phyloP scores from a whole-genome alignment of 2,329 filamentous ascomycete species.

The Tolypocladium sp. region DNA sequence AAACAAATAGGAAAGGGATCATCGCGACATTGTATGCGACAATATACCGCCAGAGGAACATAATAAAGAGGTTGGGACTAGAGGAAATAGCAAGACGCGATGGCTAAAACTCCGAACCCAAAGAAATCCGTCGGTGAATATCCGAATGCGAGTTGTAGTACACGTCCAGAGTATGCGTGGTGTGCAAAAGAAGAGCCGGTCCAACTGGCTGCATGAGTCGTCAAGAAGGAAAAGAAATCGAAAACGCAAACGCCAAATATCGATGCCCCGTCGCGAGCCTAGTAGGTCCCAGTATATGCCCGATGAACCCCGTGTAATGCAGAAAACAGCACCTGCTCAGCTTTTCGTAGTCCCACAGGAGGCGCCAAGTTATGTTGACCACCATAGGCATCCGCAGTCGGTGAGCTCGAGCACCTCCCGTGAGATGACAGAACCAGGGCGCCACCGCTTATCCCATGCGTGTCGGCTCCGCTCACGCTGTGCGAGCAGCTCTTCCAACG shows the following conservation, averaged over 20 bases:
- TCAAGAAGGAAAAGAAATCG: neutral
- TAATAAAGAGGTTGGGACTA: neutral
- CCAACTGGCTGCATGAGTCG: neutral
- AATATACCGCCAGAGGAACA: neutral
- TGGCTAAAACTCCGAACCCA: neutral
- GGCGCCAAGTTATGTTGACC: conserved; percentile 24
- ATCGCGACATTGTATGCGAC: neutral
- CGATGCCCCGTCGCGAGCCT: neutral
- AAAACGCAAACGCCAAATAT: neutral
- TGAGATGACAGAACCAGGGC: conserved; percentile 1
- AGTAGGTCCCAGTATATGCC: neutral
- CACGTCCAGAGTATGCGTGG: neutral
- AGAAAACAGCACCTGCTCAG: neutral
- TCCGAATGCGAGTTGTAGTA: neutral
- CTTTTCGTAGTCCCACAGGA: too few relatives aligned
- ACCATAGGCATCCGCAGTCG: conserved; percentile 46
- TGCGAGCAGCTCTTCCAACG: neutral
- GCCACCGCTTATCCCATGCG: neutral
- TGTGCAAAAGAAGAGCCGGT: neutral
- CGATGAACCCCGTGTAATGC: neutral
- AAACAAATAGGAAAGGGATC: neutral
- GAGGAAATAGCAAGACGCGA: neutral
- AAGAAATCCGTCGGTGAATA: neutral
- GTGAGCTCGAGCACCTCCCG: conserved; percentile 28
- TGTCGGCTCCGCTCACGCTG: conserved; percentile 3